Conservation (phyloP, 257 asterid genomes). For the Solanum piurae region DNA sequence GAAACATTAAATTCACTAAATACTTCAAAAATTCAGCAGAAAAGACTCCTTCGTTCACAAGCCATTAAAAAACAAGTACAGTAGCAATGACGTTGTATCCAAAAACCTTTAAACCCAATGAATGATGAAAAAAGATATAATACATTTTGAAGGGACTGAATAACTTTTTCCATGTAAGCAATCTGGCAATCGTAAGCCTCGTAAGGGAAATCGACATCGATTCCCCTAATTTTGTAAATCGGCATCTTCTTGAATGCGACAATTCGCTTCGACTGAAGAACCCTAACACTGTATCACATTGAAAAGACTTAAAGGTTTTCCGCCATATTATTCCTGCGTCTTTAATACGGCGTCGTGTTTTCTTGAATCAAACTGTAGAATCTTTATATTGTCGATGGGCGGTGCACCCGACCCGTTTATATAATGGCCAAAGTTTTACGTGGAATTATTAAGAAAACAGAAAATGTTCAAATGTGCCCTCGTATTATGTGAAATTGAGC, state of each 20-base stretch:
- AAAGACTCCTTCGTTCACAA: not conserved
- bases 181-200: conserved; percentile 96
- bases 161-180: conserved; percentile 93
- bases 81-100: not conserved
- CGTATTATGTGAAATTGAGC: not conserved
- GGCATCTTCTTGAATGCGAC: conserved; percentile 39
- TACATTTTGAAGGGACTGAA: conserved; percentile 58
- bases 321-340: not conserved
- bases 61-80: not conserved
- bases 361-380: not conserved
- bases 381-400: not conserved
- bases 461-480: not conserved
- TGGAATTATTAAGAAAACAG: not conserved
- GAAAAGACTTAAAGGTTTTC: not conserved
- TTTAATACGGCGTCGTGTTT: not conserved
- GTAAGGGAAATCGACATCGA: conserved; percentile 91
- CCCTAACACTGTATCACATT: conserved; percentile 2
- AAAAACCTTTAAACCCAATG: not conserved
- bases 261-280: not conserved
- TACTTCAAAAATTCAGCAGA: not conserved
- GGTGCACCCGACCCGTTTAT: not conserved
- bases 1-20: not conserved
- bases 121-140: not conserved
- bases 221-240: conserved; percentile 68
- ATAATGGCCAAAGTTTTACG: not conserved